Percentiles rank a stretch among this genome's conserved stretches.
These are phyloP conservation scores for Bigelowiella natans DNA, from an alignment of 78 protist species.

Conservation along the genomic window DNA sequence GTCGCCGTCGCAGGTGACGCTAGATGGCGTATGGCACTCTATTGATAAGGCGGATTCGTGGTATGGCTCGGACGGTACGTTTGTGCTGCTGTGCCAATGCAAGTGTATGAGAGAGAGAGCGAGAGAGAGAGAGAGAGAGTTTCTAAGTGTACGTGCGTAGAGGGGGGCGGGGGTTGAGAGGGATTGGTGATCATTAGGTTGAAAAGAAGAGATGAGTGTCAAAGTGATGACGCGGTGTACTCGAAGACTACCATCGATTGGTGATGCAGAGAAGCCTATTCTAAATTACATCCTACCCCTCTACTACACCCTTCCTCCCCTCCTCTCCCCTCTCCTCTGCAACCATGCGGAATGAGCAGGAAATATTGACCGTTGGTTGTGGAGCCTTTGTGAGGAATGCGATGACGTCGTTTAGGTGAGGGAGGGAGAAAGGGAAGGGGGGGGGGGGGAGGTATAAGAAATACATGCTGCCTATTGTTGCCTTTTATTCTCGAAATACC, in stretches of 20 bases:
- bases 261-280: not conserved
- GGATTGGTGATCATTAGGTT: too few relatives aligned
- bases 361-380: not conserved
- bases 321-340: not conserved
- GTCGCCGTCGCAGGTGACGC: not conserved
- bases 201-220: too few relatives aligned
- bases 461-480: too few relatives aligned
- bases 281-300: not conserved
- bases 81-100: not conserved
- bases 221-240: too few relatives aligned
- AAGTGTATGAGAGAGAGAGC: not conserved
- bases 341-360: too few relatives aligned
- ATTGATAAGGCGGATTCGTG: not conserved
- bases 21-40: not conserved
- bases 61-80: not conserved
- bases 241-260: too few relatives aligned
- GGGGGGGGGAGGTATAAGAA: too few relatives aligned
- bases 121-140: not conserved
- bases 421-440: too few relatives aligned
- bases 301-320: not conserved
- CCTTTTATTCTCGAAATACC: too few relatives aligned
- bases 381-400: not conserved
- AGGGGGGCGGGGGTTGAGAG: too few relatives aligned
- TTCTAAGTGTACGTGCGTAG: not conserved
- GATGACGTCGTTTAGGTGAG: too few relatives aligned